phyloP scores from a whole-genome alignment of 2,329 filamentous ascomycete species.

The Cytospora piceicola region DNA sequence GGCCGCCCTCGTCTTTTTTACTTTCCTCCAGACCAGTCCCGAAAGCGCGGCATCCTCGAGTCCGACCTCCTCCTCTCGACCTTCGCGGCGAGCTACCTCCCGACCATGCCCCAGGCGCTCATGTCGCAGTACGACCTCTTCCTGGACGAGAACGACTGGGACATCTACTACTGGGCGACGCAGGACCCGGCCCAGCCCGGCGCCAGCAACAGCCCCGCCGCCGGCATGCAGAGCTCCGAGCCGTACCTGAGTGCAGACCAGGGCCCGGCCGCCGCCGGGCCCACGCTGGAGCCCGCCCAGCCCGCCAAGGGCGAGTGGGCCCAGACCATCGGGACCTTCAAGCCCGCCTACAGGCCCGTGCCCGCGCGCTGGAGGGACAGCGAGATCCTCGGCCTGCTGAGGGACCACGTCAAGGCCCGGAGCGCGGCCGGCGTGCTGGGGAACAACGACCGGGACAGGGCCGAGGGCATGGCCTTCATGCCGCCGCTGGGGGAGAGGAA shows the following conservation, averaged over 20 bases:
- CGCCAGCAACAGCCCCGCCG: conserved; percentile 38
- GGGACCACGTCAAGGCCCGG: conserved; percentile 76
- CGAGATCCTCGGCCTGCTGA: conserved; percentile 75
- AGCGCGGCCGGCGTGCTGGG: conserved; percentile 62
- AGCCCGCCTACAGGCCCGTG: conserved; percentile 89
- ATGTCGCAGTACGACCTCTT: conserved; percentile 87
- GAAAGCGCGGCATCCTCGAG: conserved; percentile 94
- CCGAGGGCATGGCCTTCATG: conserved; percentile 61
- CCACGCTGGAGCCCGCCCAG: conserved; percentile 39
- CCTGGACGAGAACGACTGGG: conserved; percentile 99
- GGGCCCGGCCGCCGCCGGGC: conserved; percentile 30
- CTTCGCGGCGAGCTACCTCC: conserved; percentile 82
- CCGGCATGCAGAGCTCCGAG: conserved; percentile 34
- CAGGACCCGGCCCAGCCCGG: conserved; percentile 78
- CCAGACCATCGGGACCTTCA: conserved; percentile 93
- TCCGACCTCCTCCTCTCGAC: conserved; percentile 95
- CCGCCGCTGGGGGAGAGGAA: conserved; percentile 45
- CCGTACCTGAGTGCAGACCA: conserved; percentile 33
- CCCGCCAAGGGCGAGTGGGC: conserved; percentile 78
- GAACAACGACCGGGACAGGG: conserved; percentile 39
- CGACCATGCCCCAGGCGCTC: conserved; percentile 71
- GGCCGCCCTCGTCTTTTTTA: too few relatives aligned
- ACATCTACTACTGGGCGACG: conserved; percentile 99
- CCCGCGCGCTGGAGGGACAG: conserved; percentile 83
- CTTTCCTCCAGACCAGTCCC: conserved; percentile 77